These are phyloP conservation scores for Syncephalastrum contaminatum DNA, from an alignment of 371 early-diverging fungal genomes.

Conservation along the genomic window DNA sequence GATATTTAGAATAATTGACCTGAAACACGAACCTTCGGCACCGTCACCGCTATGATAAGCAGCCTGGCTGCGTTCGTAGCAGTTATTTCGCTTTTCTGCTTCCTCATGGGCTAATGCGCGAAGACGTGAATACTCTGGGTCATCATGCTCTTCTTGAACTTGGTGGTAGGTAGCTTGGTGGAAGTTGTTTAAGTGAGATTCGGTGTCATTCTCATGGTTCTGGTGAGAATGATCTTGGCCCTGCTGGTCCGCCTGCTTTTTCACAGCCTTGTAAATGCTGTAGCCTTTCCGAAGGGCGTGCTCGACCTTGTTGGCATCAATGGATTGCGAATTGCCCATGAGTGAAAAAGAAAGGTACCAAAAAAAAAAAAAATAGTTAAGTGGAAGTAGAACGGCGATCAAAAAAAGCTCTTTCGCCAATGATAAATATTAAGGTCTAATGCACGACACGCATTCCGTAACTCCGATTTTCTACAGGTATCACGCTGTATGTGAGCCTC, in stretches of 20 bases:
- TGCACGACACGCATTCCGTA: too few species aligned
- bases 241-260: constrained; percentile 21
- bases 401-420: too few species aligned
- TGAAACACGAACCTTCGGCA: constrained; percentile 27
- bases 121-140: constrained; percentile 33
- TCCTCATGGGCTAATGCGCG: constrained; percentile 42
- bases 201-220: constrained; percentile 13
- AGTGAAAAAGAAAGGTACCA: not conserved
- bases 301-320: constrained; percentile 18
- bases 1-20: not conserved
- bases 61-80: constrained; percentile 39
- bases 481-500: too few species aligned
- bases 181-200: not conserved
- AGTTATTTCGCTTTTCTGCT: constrained; percentile 43
- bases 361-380: not conserved
- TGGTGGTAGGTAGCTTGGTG: constrained; percentile 8
- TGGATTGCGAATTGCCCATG: constrained; percentile 46
- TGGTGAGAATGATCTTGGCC: constrained; percentile 15
- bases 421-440: too few species aligned
- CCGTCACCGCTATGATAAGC: constrained; percentile 46
- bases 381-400: not conserved
- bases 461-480: too few species aligned
- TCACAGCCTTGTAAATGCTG: constrained; percentile 25
- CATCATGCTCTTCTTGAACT: constrained; percentile 25
- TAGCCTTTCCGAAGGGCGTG: constrained; percentile 24